Base-by-base conservation (phyloP, 805 yeast genomes). In the Maudiozyma serrabonitensis region DNA sequence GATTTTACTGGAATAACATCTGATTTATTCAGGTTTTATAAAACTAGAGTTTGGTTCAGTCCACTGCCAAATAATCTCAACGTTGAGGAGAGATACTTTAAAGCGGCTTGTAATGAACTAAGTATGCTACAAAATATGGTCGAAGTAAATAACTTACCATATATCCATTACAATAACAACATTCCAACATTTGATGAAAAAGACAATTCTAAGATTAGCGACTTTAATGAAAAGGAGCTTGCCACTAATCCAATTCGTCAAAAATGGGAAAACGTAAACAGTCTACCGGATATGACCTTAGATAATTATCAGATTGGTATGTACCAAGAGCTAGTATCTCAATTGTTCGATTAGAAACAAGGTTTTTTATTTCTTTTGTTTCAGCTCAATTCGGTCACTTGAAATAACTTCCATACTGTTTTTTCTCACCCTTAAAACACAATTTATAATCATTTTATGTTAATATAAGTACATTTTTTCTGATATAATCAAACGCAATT, bases 41-140 rank as follows among this genome's bases (percentile, higher is more conserved):
- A 84, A 66, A 84, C 90, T 0, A 72, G 91, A 59, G 84, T 84
- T 54, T 86, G 95, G 93, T 69, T 86, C 66, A 83, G 90, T 72
- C 90, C 93, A 0, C 84, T 84, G 26, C 70, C 66, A 21, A 66
- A 65, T 44, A 64, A 65, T 50, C 46, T 66, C 43, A 56, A 56
- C 1, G 63, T 66, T 43, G 66, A 63, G 43, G 46, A 55, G 12
- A 63, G 63, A 48, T 62, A 63, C 42, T 64, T 62, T 45, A 60
- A 61, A 45, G 41, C 47, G 13, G 56, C 60, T 21, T 56, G 53
- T 19, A 57, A 56, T 35, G 68, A 63, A 50, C 48, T 61, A 28
- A 52, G 54, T 26, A 52, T 63, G 56, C 61, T 60, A 49, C 59
- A 61, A 43, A 56, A 58, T 21, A 61, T 64, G 64, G 55, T 62